These are phyloP conservation scores for Pythium plurisporium DNA, from an alignment of 352 stramenopile genomes.

Conservation along the genomic window DNA sequence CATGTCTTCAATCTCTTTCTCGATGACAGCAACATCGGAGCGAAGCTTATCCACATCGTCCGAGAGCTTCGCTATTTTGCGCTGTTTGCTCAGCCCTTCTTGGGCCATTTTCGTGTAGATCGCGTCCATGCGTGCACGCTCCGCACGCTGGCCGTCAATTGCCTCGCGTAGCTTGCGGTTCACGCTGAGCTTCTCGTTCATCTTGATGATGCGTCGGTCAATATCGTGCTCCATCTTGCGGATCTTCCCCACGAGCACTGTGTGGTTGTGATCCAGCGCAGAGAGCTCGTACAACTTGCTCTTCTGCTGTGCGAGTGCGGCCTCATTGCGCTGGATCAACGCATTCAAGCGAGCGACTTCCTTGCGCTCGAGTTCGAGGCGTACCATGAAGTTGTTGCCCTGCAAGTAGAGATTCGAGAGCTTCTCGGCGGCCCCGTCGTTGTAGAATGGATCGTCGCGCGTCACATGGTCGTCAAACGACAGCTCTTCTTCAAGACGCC, in stretches of 20 bases:
- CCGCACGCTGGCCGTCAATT: conserved; percentile 65
- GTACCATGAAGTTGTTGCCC: conserved; percentile 81
- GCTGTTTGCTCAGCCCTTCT: conserved; percentile 51
- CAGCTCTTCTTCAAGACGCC: conserved; percentile 70
- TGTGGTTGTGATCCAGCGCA: conserved; percentile 66
- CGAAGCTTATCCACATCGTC: conserved; percentile 57
- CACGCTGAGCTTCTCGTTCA: conserved; percentile 73
- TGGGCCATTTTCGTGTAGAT: conserved; percentile 71
- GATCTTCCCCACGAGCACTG: conserved; percentile 46
- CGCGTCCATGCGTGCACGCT: conserved; percentile 66
- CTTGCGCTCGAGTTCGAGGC: conserved; percentile 69
- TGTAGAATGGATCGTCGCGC: conserved; percentile 73
- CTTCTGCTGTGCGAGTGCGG: conserved; percentile 57
- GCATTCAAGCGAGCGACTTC: conserved; percentile 59
- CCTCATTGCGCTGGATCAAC: conserved; percentile 67
- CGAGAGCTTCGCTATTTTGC: conserved; percentile 39
- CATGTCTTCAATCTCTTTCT: conserved; percentile 56
- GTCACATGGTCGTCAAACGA: conserved; percentile 69
- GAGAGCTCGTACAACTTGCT: conserved; percentile 72
- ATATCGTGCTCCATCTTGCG: conserved; percentile 84
- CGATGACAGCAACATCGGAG: conserved; percentile 42
- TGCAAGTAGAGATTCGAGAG: conserved; percentile 72
- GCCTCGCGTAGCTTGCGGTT: conserved; percentile 60
- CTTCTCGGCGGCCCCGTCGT: conserved; percentile 66
- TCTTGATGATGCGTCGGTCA: conserved; percentile 74